Percentiles rank a stretch among this genome's conserved stretches.
phyloP scores from a whole-genome alignment of 2,329 filamentous ascomycete species.

The Fusarium euwallaceae region DNA sequence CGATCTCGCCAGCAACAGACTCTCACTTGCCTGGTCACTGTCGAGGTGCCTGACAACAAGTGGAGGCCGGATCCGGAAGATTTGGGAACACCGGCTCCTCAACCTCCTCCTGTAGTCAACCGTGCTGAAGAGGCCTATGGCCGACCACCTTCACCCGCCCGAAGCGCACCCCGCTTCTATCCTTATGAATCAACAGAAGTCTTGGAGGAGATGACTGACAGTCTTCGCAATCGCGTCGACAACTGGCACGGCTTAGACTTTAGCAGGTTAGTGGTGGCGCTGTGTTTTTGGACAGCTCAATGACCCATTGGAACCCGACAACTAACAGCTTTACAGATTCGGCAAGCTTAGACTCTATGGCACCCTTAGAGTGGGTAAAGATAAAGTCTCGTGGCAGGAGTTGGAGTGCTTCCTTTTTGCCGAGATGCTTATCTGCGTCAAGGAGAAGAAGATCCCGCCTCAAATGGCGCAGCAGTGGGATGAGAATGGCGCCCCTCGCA shows the following conservation, averaged over 20 bases:
- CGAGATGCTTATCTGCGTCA: conserved; percentile 99
- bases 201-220: conserved; percentile 88
- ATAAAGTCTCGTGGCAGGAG: conserved; percentile 97
- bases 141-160: conserved; percentile 71
- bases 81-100: conserved; percentile 67
- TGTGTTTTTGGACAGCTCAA: background rate
- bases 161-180: conserved; percentile 70
- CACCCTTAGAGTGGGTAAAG: conserved; percentile 93
- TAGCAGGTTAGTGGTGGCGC: conserved; percentile 67
- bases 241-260: conserved; percentile 99
- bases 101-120: conserved; percentile 54
- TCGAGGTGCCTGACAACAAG: conserved; percentile 93
- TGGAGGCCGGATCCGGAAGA: conserved; percentile 91
- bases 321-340: conserved; percentile 69
- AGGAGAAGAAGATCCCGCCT: conserved; percentile 84
- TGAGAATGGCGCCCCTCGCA: conserved; percentile 69
- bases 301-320: background rate
- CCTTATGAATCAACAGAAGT: conserved; percentile 83
- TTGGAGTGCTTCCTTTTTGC: conserved; percentile 96
- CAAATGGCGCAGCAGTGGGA: conserved; percentile 73
- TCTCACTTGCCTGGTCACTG: conserved; percentile 91
- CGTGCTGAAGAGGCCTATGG: conserved; percentile 67
- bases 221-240: conserved; percentile 87
- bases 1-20: conserved; percentile 94
- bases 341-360: conserved; percentile 92